Percentiles rank a stretch among this genome's conserved stretches.
phyloP scores from a whole-genome alignment of 2,329 filamentous ascomycete genomes.

The Arthroderma sp. region DNA sequence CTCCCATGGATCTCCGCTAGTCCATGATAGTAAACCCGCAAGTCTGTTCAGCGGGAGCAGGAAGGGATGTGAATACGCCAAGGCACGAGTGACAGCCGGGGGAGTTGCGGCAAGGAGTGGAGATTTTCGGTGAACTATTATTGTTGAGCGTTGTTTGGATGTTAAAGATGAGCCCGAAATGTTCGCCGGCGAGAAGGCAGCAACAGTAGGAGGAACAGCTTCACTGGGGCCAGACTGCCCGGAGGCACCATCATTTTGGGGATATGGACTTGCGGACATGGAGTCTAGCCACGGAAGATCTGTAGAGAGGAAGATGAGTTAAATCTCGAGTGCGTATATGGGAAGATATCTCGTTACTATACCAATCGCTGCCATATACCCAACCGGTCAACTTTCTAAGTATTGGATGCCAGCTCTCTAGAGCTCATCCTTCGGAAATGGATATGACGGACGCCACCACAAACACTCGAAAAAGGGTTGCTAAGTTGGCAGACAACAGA shows the following conservation, averaged over 20 bases:
- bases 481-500: too few relatives aligned
- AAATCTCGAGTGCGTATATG: background rate
- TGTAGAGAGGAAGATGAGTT: conserved; percentile 16
- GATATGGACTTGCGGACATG: conserved; percentile 34
- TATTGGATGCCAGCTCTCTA: too few relatives aligned
- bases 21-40: conserved; percentile 82
- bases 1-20: conserved; percentile 86
- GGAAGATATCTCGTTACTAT: conserved; percentile 11
- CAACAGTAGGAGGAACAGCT: conserved; percentile 58
- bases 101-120: conserved; percentile 85
- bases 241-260: conserved; percentile 25
- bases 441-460: too few relatives aligned
- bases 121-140: conserved; percentile 93
- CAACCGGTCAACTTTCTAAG: background rate
- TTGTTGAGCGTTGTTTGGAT: conserved; percentile 69
- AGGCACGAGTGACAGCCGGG: conserved; percentile 80
- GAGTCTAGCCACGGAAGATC: conserved; percentile 42
- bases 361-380: conserved; percentile 41
- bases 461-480: too few relatives aligned
- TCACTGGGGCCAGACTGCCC: conserved; percentile 23
- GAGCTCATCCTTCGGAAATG: too few relatives aligned
- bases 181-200: conserved; percentile 77
- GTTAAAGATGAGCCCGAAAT: conserved; percentile 55
- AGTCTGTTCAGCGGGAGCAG: conserved; percentile 77
- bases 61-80: conserved; percentile 94